Evolutionary conservation across 1,284 basidiomycete genomes (phyloP), one percentile per base, ranked within the genome.

Genomic region (Ceraceosorus bombacis): DNA sequence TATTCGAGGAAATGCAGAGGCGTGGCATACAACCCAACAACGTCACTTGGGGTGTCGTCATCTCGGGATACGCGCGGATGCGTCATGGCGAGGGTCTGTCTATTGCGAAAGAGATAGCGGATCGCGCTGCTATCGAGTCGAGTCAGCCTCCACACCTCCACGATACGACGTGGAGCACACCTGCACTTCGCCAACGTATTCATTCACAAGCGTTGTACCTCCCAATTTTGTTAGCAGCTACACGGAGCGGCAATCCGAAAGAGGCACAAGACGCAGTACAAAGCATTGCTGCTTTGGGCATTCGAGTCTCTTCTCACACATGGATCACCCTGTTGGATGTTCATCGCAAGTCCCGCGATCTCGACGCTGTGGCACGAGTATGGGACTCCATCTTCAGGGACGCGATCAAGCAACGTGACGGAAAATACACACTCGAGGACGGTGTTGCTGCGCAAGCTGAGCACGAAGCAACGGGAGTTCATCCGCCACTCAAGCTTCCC

Each of bases 1-100:
- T 89, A 36, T 88, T 89, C 71, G 84, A 88, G 51, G 83, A 87
- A 58, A 93, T 97, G 86, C 77, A 80, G 13, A 69, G 78, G 5
- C 83, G 85, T 4, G 85, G 85, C 2, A 82, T 96, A 15, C 71
- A 84, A 53, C 89, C 89, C 0, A 85, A 82, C 5, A 83, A 86
- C 1, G 78, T 87, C 60, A 90, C 88, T 0, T 91, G 87, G 77
- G 82, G 81, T 38, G 81, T 85, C 57, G 85, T 97, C 61, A 69
- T 68, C 38, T 54, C 64, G 54, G 65, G 64, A 55, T 74, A 77
- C 51, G 73, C 72, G 2, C 60, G 62, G 49, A 60, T 62, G 9
- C 49, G 53, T 0, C 60, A 64, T 17, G 60, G 43, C 10, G 57
- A 41, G 15, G 53, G 41, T 6, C n/a, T 37, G 49, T 15, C 48